Conservation (phyloP, 768 basidiomycete species). For the Amanita rubescens region DNA sequence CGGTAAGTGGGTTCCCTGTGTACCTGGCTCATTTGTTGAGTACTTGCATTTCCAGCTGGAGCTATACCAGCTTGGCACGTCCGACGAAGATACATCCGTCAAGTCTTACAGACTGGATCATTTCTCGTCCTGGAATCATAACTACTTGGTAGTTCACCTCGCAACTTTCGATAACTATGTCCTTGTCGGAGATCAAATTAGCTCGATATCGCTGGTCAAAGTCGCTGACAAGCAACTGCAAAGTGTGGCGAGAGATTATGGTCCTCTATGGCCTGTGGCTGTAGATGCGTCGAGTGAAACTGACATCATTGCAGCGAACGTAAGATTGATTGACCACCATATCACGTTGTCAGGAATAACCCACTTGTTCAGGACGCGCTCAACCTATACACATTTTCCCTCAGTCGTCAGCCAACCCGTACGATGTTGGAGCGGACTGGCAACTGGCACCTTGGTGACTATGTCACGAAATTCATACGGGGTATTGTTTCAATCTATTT, state of each 20-base stretch:
- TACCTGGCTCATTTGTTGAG: background rate
- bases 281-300: conserved; percentile 50
- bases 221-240: conserved; percentile 36
- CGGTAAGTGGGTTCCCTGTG: conserved; percentile 37
- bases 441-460: conserved; percentile 65
- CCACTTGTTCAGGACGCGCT: conserved; percentile 44
- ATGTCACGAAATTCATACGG: conserved; percentile 67
- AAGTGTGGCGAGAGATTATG: conserved; percentile 65
- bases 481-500: conserved; percentile 30
- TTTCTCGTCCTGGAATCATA: conserved; percentile 67
- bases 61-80: conserved; percentile 33
- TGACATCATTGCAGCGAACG: conserved; percentile 68
- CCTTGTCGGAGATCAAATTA: conserved; percentile 68
- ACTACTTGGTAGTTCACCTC: conserved; percentile 69
- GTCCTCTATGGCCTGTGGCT: conserved; percentile 65
- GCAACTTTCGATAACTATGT: conserved; percentile 49
- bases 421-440: conserved; percentile 56
- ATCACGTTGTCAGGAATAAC: background rate
- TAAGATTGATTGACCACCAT: conserved; percentile 28
- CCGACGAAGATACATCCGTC: conserved; percentile 21
- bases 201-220: conserved; percentile 67
- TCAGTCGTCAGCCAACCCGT: conserved; percentile 36
- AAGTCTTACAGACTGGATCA: conserved; percentile 31
- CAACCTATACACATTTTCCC: conserved; percentile 58
- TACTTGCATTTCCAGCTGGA: conserved; percentile 31